Evolutionary conservation across 1,284 basidiomycete species (phyloP).

Genomic region (Cronartium ribicola): DNA sequence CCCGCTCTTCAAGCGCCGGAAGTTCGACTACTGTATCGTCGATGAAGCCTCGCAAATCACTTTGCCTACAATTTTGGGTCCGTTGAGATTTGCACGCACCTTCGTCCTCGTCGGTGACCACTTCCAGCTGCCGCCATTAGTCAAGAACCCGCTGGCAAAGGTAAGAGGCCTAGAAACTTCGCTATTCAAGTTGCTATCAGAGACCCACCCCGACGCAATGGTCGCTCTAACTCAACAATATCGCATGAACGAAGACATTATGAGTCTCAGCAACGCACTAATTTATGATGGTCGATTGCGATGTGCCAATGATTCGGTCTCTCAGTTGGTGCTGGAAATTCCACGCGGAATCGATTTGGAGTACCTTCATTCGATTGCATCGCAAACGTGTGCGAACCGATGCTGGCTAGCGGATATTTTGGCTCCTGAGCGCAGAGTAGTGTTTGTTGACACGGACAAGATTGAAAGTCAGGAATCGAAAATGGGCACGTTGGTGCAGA

Average conservation of each 20-base stretch:
- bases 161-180: conserved; percentile 82
- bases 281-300: conserved; percentile 75
- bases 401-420: conserved; percentile 73
- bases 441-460: conserved; percentile 87
- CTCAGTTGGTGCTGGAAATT: conserved; percentile 61
- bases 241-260: conserved; percentile 95
- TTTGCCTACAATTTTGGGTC: conserved; percentile 87
- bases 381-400: background rate
- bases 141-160: conserved; percentile 68
- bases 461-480: conserved; percentile 71
- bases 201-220: conserved; percentile 76
- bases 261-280: conserved; percentile 82
- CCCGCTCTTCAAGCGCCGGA: conserved; percentile 73
- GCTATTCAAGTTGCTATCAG: conserved; percentile 79
- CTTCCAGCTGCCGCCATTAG: conserved; percentile 85
- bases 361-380: background rate
- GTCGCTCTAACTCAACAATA: conserved; percentile 82
- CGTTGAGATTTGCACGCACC: conserved; percentile 77
- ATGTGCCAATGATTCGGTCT: conserved; percentile 72
- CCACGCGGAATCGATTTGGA: conserved; percentile 49
- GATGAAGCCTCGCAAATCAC: conserved; percentile 99
- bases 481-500: conserved; percentile 83
- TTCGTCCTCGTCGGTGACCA: conserved; percentile 97
- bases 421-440: conserved; percentile 63
- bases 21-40: conserved; percentile 95